Evolutionary conservation across 2,329 filamentous ascomycete genomes (phyloP).

Genomic region (Fusarium neocosmosporiellum): DNA sequence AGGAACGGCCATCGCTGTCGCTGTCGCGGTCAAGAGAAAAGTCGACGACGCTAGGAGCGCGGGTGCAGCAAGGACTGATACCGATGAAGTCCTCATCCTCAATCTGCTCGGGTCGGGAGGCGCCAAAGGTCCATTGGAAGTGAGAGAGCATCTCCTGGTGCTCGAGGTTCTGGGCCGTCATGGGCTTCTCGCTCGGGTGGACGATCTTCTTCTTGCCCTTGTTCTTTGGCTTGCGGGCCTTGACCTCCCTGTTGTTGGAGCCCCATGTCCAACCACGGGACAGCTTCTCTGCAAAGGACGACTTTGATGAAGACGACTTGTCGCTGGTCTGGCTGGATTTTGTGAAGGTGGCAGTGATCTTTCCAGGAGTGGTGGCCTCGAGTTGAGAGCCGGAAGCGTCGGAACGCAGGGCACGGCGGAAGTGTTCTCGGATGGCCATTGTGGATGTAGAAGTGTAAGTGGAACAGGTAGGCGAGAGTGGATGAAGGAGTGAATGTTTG

Average conservation of each 20-base stretch:
- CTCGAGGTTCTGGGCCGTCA: constrained; percentile 58
- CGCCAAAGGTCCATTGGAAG: constrained; percentile 60
- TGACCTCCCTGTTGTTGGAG: constrained; percentile 43
- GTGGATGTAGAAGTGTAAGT: constrained; percentile 14
- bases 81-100: constrained; percentile 49
- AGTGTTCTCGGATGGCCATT: constrained; percentile 57
- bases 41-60: constrained; percentile 50
- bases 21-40: constrained; percentile 34
- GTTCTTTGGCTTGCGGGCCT: constrained; percentile 47
- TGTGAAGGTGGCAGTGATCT: constrained; percentile 43
- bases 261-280: constrained; percentile 48
- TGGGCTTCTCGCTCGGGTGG: constrained; percentile 59
- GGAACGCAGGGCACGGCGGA: constrained; percentile 56
- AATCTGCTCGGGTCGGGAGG: constrained; percentile 48
- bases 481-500: constrained; percentile 13
- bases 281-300: constrained; percentile 44
- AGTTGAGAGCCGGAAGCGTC: constrained; percentile 46
- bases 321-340: constrained; percentile 44
- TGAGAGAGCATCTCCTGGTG: constrained; percentile 60
- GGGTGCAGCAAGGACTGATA: constrained; percentile 59
- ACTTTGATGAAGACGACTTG: constrained; percentile 47
- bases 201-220: constrained; percentile 41
- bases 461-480: background rate
- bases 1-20: constrained; percentile 37
- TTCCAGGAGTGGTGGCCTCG: constrained; percentile 45